Conservation (phyloP, 83 land plant species). For the Thuja plicata region DNA sequence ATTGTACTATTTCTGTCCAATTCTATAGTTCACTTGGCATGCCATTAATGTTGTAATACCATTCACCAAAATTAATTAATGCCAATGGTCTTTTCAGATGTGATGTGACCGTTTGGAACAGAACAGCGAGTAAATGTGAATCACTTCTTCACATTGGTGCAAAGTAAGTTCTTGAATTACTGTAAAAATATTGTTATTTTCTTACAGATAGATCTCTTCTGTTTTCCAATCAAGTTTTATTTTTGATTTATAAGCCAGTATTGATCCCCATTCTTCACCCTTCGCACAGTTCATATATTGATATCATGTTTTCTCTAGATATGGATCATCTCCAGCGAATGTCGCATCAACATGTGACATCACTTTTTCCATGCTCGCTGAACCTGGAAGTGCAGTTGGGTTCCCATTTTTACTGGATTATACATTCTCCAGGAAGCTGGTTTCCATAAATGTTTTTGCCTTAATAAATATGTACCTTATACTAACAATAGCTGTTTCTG, state of each 20-base stretch:
- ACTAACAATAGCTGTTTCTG: neutral
- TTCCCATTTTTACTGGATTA: slow-evolving; percentile 15
- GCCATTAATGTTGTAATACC: neutral
- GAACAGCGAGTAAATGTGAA: slow-evolving; percentile 70
- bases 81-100: slow-evolving; percentile 31
- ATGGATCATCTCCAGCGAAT: slow-evolving; percentile 52
- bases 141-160: slow-evolving; percentile 60
- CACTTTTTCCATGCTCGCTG: slow-evolving; percentile 92
- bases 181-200: too few relatives aligned
- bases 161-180: slow-evolving; percentile 28
- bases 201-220: neutral
- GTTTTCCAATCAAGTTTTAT: neutral
- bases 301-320: slow-evolving; percentile 24
- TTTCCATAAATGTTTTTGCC: slow-evolving; percentile 8
- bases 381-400: slow-evolving; percentile 83
- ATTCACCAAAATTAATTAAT: neutral
- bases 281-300: neutral
- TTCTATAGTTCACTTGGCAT: neutral
- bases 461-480: neutral
- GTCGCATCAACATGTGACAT: slow-evolving; percentile 71
- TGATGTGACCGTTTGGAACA: slow-evolving; percentile 72
- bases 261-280: neutral
- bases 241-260: neutral
- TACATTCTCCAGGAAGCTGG: neutral
- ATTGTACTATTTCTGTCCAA: neutral